Base-by-base conservation (phyloP, 2,329 filamentous ascomycete genomes). In the Paecilomyces sp. region DNA sequence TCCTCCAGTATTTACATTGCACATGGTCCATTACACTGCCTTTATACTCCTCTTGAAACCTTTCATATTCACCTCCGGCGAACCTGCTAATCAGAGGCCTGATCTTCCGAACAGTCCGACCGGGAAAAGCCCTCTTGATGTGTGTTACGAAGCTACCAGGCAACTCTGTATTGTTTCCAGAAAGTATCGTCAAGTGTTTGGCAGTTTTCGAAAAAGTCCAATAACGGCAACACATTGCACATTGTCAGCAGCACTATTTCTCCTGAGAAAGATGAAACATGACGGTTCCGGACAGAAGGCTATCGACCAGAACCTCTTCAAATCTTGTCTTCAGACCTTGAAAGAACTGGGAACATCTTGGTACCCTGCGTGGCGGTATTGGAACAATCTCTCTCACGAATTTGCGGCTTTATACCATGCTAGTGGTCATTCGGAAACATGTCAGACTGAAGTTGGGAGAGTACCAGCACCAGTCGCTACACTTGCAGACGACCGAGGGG, bases 171-270 rank as follows among this genome's bases (percentile, higher is more conserved):
- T 66, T 13, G 59, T 71, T 15, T 64, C 64, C 8, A 65, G 73
- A 47, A 70, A 70, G 56, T 75, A 74, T 56, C 65, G 70, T 22
- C 65, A 71, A 24, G 61, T 56, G 1, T 75, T 73, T 57, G 74
- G 73, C 31, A 68, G 68, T 34, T 75, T 75, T 62, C 71, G 63
- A 28, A 60, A 59, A 13, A 74, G 72, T 51, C 72, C 74, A 3
- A 67, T 76, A 1, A 69, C 73, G 1, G 68, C 73, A 0, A 75
- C 71, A 1, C 69, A 76, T 57, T 75, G 71, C 60, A 70, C 66
- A 2, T 62, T 75, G 5, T 75, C 71, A 0, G 71, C 71, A 1
- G 69, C 70, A 1, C 51, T 74, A 22, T 66, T 71, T 34, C 56
- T 67, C n/a, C 57, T 54, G 33, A 36, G 15, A 54, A n/a, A 25